A percentile compares a stretch with the other conserved stretches of the same genome.
Conservation (phyloP, 2,329 filamentous ascomycete species). For the Aspergillus versicolor region DNA sequence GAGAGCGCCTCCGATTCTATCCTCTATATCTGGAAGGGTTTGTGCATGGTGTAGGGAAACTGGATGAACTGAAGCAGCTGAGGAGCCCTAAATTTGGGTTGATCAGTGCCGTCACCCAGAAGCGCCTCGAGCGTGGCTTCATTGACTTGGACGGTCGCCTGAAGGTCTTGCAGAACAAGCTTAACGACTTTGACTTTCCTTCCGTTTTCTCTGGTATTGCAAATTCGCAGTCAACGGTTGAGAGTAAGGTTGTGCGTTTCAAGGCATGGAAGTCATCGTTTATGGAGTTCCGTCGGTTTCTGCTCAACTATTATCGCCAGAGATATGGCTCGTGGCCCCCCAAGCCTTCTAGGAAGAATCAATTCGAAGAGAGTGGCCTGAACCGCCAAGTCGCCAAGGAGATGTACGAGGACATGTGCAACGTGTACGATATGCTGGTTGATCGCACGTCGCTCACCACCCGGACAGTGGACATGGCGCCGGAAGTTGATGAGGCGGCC, state of each 20-base stretch:
- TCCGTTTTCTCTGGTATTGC: slow-evolving; percentile 85
- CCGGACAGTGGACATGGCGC: slow-evolving; percentile 68
- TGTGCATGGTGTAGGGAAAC: slow-evolving; percentile 85
- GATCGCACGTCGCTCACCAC: slow-evolving; percentile 77
- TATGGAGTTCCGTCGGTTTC: slow-evolving; percentile 70
- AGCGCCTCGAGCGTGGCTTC: slow-evolving; percentile 77
- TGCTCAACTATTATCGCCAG: slow-evolving; percentile 67
- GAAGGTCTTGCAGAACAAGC: slow-evolving; percentile 65
- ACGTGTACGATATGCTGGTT: slow-evolving; percentile 83
- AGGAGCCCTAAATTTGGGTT: slow-evolving; percentile 68
- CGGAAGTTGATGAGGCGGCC: slow-evolving; percentile 51
- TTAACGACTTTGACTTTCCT: slow-evolving; percentile 90
- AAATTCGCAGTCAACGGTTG: slow-evolving; percentile 73
- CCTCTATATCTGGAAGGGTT: slow-evolving; percentile 89
- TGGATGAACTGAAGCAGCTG: slow-evolving; percentile 68
- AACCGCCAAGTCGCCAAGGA: slow-evolving; percentile 80
- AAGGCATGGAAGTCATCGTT: slow-evolving; percentile 80
- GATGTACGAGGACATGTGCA: slow-evolving; percentile 81
- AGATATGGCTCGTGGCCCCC: slow-evolving; percentile 81
- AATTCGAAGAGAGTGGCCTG: slow-evolving; percentile 79
- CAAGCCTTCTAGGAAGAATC: slow-evolving; percentile 90
- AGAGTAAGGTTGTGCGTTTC: slow-evolving; percentile 77
- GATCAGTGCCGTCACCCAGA: slow-evolving; percentile 69
- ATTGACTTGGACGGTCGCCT: slow-evolving; percentile 75
- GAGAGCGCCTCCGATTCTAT: slow-evolving; percentile 79